Conservation (phyloP, 1,284 basidiomycete species). For the Leccinum fuscescens region DNA sequence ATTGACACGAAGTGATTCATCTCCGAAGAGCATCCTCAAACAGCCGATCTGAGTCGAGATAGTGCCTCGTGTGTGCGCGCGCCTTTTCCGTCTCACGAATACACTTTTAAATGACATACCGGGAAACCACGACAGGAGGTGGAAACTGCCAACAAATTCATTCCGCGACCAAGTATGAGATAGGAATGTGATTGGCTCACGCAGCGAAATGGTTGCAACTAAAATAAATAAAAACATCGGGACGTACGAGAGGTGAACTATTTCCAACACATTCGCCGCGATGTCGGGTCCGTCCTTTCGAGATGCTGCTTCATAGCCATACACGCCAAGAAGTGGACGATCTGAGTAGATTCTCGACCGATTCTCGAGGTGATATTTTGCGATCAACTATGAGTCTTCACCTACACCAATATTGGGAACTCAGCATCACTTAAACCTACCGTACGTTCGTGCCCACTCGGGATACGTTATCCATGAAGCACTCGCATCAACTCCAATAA, state of each 20-base stretch:
- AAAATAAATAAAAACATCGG: neutral
- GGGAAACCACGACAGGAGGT: neutral
- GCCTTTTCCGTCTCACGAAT: neutral
- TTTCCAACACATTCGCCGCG: neutral
- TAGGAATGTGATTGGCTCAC: neutral
- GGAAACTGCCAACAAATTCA: neutral
- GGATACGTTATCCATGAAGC: constrained; percentile 11
- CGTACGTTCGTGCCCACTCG: constrained; percentile 15
- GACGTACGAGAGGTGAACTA: neutral
- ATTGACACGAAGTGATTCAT: neutral
- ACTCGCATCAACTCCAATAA: neutral
- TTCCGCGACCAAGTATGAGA: neutral
- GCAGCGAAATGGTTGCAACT: neutral
- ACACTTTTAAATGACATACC: neutral
- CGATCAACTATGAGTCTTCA: neutral
- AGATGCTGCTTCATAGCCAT: neutral
- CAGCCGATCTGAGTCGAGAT: neutral
- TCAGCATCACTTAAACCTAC: neutral
- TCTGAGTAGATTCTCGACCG: neutral
- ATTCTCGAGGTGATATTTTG: neutral
- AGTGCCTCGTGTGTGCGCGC: neutral
- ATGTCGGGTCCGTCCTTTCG: neutral
- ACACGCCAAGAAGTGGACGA: neutral
- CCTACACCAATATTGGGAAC: constrained; percentile 7
- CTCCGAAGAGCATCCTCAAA: neutral